phyloP scores from a whole-genome alignment of 805 yeast species.

The Wickerhamomyces chambardii region DNA sequence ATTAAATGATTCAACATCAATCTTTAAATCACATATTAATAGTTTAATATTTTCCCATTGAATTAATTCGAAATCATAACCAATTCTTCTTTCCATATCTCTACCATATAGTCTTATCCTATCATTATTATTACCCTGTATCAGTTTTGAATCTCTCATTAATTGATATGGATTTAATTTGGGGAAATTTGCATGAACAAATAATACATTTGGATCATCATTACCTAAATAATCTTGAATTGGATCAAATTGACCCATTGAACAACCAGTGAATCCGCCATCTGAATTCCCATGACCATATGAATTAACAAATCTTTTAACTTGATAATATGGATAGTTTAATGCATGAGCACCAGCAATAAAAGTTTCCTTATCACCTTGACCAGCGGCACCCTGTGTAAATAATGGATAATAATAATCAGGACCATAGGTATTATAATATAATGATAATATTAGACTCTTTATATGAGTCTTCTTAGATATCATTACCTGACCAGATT shows the following conservation, averaged over 20 bases:
- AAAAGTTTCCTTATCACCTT: conserved; percentile 72
- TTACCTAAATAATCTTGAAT: conserved; percentile 38
- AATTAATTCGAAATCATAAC: conserved; percentile 41
- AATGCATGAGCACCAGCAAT: conserved; percentile 51
- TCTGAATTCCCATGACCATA: conserved; percentile 26
- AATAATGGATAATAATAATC: conserved; percentile 54
- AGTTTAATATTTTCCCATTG: conserved; percentile 45
- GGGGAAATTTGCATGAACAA: conserved; percentile 21
- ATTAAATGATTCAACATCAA: conserved; percentile 31
- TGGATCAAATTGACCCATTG: conserved; percentile 74
- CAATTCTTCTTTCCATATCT: conserved; percentile 23
- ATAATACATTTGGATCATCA: conserved; percentile 3
- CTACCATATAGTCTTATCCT: conserved; percentile 5
- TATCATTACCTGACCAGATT: conserved; percentile 58
- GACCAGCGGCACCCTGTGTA: conserved; percentile 66
- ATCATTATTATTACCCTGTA: conserved; percentile 1
- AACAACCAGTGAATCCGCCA: conserved; percentile 50
- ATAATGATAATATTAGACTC: conserved; percentile 49
- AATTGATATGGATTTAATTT: conserved; percentile 26
- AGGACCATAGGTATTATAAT: conserved; percentile 62
- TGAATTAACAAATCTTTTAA: conserved; percentile 24
- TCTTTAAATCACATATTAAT: conserved; percentile 34
- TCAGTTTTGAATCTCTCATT: conserved; percentile 6
- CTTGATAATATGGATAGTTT: conserved; percentile 39
- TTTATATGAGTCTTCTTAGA: conserved; percentile 49